phyloP scores from a whole-genome alignment of 176 grass and related monocot genomes.

The Tillandsia leiboldiana region DNA sequence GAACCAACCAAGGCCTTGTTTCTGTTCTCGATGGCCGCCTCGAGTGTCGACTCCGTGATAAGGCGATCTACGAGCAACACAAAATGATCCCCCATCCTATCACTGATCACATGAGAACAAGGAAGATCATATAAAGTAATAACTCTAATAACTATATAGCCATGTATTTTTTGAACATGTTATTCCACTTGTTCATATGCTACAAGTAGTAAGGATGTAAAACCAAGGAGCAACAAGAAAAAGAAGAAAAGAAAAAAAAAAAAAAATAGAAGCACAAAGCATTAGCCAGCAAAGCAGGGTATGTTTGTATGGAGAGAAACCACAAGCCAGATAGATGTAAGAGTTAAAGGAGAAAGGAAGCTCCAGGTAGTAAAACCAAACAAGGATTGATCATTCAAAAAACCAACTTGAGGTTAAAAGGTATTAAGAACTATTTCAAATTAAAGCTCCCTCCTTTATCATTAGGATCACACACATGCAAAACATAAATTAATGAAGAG shows the following conservation, averaged over 20 bases:
- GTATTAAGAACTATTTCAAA: not conserved
- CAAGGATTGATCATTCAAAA: not conserved
- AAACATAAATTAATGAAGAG: not conserved
- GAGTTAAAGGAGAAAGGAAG: not conserved
- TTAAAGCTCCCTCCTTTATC: not conserved
- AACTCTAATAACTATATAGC: not conserved
- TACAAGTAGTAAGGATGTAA: too few species aligned
- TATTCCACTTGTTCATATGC: not conserved
- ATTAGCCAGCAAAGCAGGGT: not conserved
- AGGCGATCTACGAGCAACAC: slow-evolving; percentile 44
- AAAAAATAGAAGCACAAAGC: not conserved
- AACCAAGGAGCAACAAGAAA: too few species aligned
- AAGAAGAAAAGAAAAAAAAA: too few species aligned
- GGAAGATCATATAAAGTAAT: not conserved
- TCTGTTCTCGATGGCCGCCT: slow-evolving; percentile 31
- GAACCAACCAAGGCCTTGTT: slow-evolving; percentile 17
- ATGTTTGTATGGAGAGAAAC: not conserved
- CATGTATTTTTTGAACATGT: not conserved
- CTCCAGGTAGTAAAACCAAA: not conserved
- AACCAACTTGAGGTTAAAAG: not conserved
- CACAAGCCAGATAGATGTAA: not conserved
- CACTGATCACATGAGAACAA: not conserved
- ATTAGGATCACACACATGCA: not conserved
- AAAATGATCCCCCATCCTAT: slow-evolving; percentile 53
- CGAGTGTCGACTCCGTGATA: slow-evolving; percentile 49